Base-by-base conservation (phyloP, 2,329 filamentous ascomycete genomes). In the Colletotrichum filicis region DNA sequence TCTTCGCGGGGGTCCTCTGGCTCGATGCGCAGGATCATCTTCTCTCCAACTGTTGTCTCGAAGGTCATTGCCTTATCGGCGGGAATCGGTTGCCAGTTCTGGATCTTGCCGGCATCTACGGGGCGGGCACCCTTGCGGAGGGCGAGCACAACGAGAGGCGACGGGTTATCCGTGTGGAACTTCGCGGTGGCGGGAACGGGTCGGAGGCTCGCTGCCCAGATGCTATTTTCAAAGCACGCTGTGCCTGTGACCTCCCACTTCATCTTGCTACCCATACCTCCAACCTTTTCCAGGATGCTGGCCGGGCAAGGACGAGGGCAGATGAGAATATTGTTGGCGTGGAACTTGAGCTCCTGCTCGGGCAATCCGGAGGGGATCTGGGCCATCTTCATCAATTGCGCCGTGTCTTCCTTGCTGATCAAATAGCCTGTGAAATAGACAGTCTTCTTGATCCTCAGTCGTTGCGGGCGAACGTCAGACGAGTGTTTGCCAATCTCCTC, bases 391-490 rank as follows among this genome's bases (percentile, higher is more conserved):
- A 94, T 89, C 49, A 98, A 86, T 68, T 89, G 91, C 78, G 93
- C 90, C 2, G 92, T 92, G 80, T 97, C 94, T 30, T 89, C 86
- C 60, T 91, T 87, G 53, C 87, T 87, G 76, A 99, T 92, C 82
- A 97, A 90, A 83, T 99, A 98, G 62, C 94, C 95, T 1, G 97
- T 98, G 83, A 96, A 98, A 82, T 95, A 95, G 62, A 98, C 92
- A 1, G 92, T 94, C 80, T 95, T 95, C 82, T 94, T 95, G 80
- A 99, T 94, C 76, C 90, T 88, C 73, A 97, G 87, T 58, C 83
- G 85, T 53, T 83, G 80, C 60, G 81, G 81, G 30, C 82, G 82
- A 19, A 77, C 73, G 55, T 85, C 71, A 80, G 82, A 61, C 75
- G 82, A 76, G 60, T 81, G 77, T 14, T 67, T 69, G 55, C 79